These are phyloP conservation scores for Stylonectria norvegica DNA, from an alignment of 2,329 filamentous ascomycete species.

Conservation along the genomic window DNA sequence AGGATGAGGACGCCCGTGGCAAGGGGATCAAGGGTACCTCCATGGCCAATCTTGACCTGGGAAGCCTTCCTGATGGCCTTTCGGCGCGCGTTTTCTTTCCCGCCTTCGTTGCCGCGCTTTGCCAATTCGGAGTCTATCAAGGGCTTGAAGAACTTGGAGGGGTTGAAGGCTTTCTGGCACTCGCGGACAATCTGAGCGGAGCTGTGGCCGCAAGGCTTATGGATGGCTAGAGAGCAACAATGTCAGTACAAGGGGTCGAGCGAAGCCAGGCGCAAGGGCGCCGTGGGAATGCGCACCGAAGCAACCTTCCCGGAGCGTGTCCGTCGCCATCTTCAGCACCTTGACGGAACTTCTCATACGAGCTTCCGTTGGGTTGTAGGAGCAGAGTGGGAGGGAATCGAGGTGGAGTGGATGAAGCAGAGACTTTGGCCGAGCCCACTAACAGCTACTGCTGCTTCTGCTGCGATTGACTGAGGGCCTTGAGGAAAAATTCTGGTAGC, in stretches of 20 bases:
- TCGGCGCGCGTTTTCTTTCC: slow-evolving; percentile 58
- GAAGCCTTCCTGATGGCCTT: slow-evolving; percentile 54
- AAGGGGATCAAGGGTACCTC: slow-evolving; percentile 89
- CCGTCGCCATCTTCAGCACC: slow-evolving; percentile 50
- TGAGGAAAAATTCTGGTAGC: background rate
- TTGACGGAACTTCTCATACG: slow-evolving; percentile 32
- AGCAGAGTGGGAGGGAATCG: slow-evolving; percentile 7
- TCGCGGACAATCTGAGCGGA: slow-evolving; percentile 90
- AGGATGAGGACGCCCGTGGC: slow-evolving; percentile 90
- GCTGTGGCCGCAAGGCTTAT: slow-evolving; percentile 83
- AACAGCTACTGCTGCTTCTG: background rate
- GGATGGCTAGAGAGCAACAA: slow-evolving; percentile 61
- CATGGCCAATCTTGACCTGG: slow-evolving; percentile 91
- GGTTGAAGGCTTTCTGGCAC: slow-evolving; percentile 79
- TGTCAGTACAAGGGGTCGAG: slow-evolving; percentile 1
- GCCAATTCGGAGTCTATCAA: slow-evolving; percentile 64
- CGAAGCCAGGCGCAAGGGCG: background rate
- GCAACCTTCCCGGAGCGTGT: slow-evolving; percentile 53
- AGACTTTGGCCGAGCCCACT: background rate
- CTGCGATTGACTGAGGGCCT: background rate
- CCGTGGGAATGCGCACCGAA: slow-evolving; percentile 45
- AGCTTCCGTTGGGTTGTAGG: slow-evolving; percentile 14
- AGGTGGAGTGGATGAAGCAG: slow-evolving; percentile 9
- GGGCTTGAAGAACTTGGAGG: slow-evolving; percentile 74
- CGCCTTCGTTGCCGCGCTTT: slow-evolving; percentile 53